These are phyloP conservation scores for Zasmidium cellare DNA, from an alignment of 2,329 filamentous ascomycete species.

Conservation along the genomic window DNA sequence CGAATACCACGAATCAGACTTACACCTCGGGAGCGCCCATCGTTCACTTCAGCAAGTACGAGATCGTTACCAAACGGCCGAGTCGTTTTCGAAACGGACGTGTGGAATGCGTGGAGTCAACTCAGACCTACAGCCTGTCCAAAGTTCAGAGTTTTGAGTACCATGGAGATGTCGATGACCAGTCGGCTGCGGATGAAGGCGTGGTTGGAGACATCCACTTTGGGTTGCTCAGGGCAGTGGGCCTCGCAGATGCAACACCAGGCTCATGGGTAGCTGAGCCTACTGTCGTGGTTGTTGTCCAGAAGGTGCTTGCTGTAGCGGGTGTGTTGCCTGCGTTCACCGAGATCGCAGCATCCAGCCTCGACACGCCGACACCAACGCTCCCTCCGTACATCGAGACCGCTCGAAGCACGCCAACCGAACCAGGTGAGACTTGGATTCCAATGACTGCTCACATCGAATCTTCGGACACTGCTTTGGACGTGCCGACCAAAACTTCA, in stretches of 20 bases:
- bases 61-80: constrained; percentile 38
- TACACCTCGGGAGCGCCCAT: constrained; percentile 39
- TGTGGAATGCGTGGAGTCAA: constrained; percentile 33
- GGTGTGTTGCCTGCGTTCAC: constrained; percentile 17
- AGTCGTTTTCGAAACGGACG: constrained; percentile 30
- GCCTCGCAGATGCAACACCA: constrained; percentile 22
- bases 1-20: constrained; percentile 14
- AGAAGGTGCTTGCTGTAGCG: constrained; percentile 37
- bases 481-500: constrained; percentile 18
- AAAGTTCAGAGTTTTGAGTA: constrained; percentile 41
- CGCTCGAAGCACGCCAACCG: constrained; percentile 15
- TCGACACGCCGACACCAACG: constrained; percentile 27
- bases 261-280: constrained; percentile 42
- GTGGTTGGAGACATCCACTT: constrained; percentile 37
- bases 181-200: constrained; percentile 16
- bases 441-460: constrained; percentile 28
- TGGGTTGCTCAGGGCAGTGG: constrained; percentile 35
- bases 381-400: constrained; percentile 23
- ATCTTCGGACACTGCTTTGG: constrained; percentile 21
- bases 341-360: constrained; percentile 6
- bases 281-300: constrained; percentile 45
- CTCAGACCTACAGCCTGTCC: constrained; percentile 37
- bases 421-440: constrained; percentile 16
- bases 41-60: constrained; percentile 45
- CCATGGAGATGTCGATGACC: constrained; percentile 33